Evolutionary conservation across 2,329 filamentous ascomycete genomes (phyloP), one percentile per base, ranked within the genome.

Genomic region (Penicillium verrucosum): DNA sequence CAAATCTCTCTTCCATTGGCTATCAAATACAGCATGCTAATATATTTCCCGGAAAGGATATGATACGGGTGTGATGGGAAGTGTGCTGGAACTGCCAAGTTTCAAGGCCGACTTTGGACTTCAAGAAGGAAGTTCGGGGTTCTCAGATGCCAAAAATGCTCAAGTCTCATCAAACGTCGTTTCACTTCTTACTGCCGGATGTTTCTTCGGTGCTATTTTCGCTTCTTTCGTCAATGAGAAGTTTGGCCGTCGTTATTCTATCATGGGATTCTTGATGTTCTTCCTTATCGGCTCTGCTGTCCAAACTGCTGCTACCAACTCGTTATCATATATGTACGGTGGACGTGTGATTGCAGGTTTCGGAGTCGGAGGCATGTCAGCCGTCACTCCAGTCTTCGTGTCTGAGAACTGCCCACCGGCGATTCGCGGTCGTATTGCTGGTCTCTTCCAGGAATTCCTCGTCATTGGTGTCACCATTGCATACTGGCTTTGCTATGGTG

Each of bases 381-480:
- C 43, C 5, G 34, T 46, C 29, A 46, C 43, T 23, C 43, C 43
- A 23, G 29, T 46, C 29, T 46, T 46, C 9, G 43, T 46, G 11
- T 46, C 43, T 1, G 43, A 46, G 29, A 46, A 46, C 29, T 46
- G 29, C 1, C 83, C 82, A 3, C 77, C 80, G 18, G 77, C 78
- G 30, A 84, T 83, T 58, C 80, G 83, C 41, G 83, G 83, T 16
- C 80, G 81, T 50, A 71, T 85, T 0, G 82, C 82, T 2, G 83
- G 83, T 50, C 80, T 85, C 58, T 85, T 83, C 63, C 82, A 85
- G 59, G 77, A 85, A 6, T 81, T 83, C 63, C 73, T 82, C 14
- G 78, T 80, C 27, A 60, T 60, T 8, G 73, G 71, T 18, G 70
- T 70, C n/a, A 74, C 77, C 62, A 51, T 73, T 11, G 67, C 70